Evolutionary conservation across 2,329 filamentous ascomycete genomes (phyloP).

Genomic region (Cercospora sp.): DNA sequence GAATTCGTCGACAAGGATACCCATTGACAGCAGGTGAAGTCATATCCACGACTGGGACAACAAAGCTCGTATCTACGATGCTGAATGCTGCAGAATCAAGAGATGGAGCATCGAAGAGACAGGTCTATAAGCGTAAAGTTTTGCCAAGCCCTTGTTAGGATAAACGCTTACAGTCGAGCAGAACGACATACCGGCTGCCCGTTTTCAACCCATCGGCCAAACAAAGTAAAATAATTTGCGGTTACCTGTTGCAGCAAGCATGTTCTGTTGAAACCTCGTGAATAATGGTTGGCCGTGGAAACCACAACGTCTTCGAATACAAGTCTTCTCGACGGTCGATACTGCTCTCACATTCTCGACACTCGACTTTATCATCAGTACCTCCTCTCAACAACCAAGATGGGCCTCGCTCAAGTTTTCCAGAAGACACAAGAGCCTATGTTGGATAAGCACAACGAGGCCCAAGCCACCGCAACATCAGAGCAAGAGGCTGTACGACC

Average conservation of each 20-base stretch:
- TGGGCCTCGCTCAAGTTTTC: neutral
- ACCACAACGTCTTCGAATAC: neutral
- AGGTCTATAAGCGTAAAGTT: neutral
- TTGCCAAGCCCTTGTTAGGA: neutral
- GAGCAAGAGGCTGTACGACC: neutral
- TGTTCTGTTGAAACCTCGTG: neutral
- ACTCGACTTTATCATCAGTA: neutral
- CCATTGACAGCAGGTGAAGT: neutral
- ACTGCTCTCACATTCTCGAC: neutral
- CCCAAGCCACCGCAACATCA: neutral
- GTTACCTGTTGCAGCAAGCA: neutral
- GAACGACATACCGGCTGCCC: neutral
- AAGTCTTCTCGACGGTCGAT: neutral
- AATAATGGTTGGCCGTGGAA: conserved; percentile 4
- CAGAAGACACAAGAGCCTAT: neutral
- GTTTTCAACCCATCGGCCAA: neutral
- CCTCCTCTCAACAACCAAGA: neutral
- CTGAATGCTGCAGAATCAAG: neutral
- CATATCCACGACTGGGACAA: neutral
- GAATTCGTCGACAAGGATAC: neutral
- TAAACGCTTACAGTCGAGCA: conserved; percentile 1
- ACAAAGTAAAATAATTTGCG: neutral
- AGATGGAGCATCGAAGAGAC: neutral
- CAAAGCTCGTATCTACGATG: neutral
- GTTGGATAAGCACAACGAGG: neutral